Conservation (phyloP, 805 yeast species). For the Tetrapisispora phaffii region DNA sequence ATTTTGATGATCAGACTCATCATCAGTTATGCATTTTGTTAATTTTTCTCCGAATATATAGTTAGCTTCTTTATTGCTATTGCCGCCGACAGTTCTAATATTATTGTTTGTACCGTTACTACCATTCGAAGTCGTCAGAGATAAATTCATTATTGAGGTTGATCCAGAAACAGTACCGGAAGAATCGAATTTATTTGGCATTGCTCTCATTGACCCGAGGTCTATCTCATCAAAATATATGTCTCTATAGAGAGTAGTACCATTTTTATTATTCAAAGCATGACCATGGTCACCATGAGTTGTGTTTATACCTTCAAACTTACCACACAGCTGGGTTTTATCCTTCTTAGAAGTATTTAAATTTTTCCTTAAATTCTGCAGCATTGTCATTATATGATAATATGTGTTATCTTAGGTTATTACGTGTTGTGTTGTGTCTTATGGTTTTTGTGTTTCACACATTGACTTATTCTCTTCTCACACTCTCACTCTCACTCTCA, state of each 20-base stretch:
- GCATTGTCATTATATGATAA: no score
- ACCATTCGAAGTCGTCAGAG: neutral
- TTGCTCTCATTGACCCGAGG: neutral
- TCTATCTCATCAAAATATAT: neutral
- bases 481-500: no score
- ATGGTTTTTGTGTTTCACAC: no score
- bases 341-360: neutral
- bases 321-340: neutral
- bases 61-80: neutral
- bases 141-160: neutral
- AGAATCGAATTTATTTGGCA: neutral
- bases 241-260: neutral
- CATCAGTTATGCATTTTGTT: neutral
- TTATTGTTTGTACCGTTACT: neutral
- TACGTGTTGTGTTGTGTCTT: no score
- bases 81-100: neutral
- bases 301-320: neutral
- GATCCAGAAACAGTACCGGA: neutral
- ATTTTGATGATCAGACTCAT: neutral
- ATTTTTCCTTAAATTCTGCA: constrained; percentile 1
- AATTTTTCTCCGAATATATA: constrained; percentile 1
- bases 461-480: no score
- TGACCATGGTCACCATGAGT: neutral
- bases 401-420: neutral
- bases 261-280: neutral